Conservation (phyloP, 352 stramenopile species). For the Phytopythium sindhum region DNA sequence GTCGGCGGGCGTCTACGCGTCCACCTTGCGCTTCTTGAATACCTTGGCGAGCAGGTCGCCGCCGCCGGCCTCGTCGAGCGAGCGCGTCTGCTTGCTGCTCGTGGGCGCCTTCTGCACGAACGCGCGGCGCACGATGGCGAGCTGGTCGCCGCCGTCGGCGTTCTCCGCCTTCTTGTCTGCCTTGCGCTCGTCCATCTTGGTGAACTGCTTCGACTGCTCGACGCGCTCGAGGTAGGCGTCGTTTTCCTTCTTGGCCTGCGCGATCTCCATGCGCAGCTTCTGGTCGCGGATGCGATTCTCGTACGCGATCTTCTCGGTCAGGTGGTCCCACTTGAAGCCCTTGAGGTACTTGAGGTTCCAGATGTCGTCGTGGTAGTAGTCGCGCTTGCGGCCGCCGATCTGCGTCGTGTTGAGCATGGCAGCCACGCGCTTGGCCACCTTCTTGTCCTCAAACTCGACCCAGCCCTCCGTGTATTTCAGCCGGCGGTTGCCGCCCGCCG, state of each 20-base stretch:
- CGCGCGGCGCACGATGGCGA: constrained; percentile 63
- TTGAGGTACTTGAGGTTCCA: constrained; percentile 99
- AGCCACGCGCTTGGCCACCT: constrained; percentile 92
- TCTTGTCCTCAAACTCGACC: constrained; percentile 98
- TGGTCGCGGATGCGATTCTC: constrained; percentile 86
- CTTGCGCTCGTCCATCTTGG: constrained; percentile 86
- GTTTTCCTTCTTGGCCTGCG: constrained; percentile 86
- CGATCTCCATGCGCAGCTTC: constrained; percentile 84
- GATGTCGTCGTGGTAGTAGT: constrained; percentile 97
- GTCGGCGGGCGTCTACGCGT: constrained; percentile 2
- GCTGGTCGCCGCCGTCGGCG: constrained; percentile 12
- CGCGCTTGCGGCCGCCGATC: constrained; percentile 92
- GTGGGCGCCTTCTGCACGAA: constrained; percentile 71
- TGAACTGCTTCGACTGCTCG: constrained; percentile 82
- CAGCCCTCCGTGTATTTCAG: constrained; percentile 95
- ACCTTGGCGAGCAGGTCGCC: constrained; percentile 61
- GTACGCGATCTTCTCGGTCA: constrained; percentile 98
- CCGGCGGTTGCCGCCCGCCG: constrained; percentile 87
- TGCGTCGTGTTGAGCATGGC: constrained; percentile 92
- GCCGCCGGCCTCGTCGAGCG: constrained; percentile 30
- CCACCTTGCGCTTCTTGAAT: constrained; percentile 73
- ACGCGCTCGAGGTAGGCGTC: constrained; percentile 84
- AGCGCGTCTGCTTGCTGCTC: constrained; percentile 65
- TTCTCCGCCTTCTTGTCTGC: constrained; percentile 42
- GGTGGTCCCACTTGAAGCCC: constrained; percentile 98